Evolutionary conservation across 371 early-diverging fungal species (phyloP), one percentile per base, ranked within the genome.

Genomic region (Mortierella sp.): DNA sequence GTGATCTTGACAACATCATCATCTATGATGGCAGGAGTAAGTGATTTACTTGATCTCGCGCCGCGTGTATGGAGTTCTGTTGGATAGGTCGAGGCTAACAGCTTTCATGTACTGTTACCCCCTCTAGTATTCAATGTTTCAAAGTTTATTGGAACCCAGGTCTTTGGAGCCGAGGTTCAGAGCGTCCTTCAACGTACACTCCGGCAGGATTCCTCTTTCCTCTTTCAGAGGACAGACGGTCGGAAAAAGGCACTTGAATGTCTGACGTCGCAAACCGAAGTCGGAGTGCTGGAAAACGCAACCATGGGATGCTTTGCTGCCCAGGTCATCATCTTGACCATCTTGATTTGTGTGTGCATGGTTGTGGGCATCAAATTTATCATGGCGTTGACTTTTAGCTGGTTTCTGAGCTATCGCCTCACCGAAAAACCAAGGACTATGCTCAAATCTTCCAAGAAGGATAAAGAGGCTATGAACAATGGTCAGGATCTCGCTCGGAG

Each of bases 291-390:
- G 70, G 85, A 84, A 61, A 82, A 86, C 31, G 66, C 61, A 19
- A 64, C 69, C 7, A 66, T 65, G 61, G 82, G 89, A 12, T 94
- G 95, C 72, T 83, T 93, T 59, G 82, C 91, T 0, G 85, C 93
- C 7, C 84, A 93, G 76, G 72, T 84, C 0, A 84, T 90, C 0
- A 74, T 90, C 8, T 80, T 83, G 49, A 70, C 84, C 2, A 85
- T 85, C 0, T 58, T 89, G 30, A 78, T 86, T 21, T 85, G 87
- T 30, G 84, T 89, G 52, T 67, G 86, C 30, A 87, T 87, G 39
- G 86, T 89, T 8, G 83, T 89, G n/a, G 67, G 86, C 9, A 83
- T 86, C 49, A 84, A 88, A 51, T 93, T 94, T 80, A 63, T 87
- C 24, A 78, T 92, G 41, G 92, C 92, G 1, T 79, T 87, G 24